Evolutionary conservation across 2,329 filamentous ascomycete genomes (phyloP), one percentile per base, ranked within the genome.

Genomic region (Neurospora sp.): DNA sequence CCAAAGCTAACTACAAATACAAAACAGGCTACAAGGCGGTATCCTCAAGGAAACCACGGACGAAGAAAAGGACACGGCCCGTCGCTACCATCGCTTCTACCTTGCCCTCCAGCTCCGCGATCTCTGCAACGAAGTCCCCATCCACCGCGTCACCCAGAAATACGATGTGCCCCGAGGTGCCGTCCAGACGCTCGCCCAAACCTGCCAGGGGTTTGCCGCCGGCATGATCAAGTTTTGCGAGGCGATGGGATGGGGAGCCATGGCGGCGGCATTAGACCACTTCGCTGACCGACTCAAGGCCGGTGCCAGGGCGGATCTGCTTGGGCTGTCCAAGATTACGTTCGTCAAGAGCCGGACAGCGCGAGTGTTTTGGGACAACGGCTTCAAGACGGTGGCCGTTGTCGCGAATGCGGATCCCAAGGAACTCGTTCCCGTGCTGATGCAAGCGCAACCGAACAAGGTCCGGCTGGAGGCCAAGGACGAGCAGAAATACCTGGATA

Each of bases 171-270:
- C 90, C 9, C 86, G 91, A 23, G 91, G 91, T 1, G 84, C 86
- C 5, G 87, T 93, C 11, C 91, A 94, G 78, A 91, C 84, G 23
- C 82, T 93, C 1, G 87, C 90, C 2, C 90, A 93, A 75, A 91
- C 89, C 1, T 93, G 91, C 73, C 89, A 93, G 73, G 91, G 91
- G 0, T 94, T 93, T 76, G 91, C 91, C 3, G 90, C 90, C 1
- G 91, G 91, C 3, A 92, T 93, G 83, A 87, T 93, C 71, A 93
- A 91, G 73, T 93, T 93, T 76, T 93, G 91, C 76, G 85, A 92
- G 73, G 85, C 87, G 19, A 93, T 94, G 91, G 88, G 85, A 2
- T 93, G 91, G 90, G 87, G 86, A 1, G 88, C 91, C 75, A 86
- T 93, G 77, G 87, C 88, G 7, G 90, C 89, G 4, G 89, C 90